phyloP scores from a whole-genome alignment of 2,329 filamentous ascomycete genomes.

The Proliferodiscus dingleyae region DNA sequence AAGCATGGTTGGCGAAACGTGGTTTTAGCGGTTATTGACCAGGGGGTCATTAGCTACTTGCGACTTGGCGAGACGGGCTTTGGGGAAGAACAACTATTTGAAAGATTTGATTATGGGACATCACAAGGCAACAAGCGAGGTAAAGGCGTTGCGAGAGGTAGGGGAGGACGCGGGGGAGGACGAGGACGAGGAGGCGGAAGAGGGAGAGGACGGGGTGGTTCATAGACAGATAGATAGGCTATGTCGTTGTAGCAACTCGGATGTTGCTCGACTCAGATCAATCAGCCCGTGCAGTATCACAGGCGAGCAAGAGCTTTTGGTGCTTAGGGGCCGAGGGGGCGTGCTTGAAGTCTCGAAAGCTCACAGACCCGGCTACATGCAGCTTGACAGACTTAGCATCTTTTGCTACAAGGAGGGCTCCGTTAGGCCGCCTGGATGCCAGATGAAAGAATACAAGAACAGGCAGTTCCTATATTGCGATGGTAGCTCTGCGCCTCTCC shows the following conservation, averaged over 20 bases:
- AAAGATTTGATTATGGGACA: conserved; percentile 45
- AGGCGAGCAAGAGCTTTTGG: neutral
- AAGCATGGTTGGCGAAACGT: conserved; percentile 83
- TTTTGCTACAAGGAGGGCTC: conserved; percentile 8
- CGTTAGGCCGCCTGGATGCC: neutral
- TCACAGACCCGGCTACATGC: conserved; percentile 18
- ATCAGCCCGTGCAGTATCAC: neutral
- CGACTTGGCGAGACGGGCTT: conserved; percentile 77
- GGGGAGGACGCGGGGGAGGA: conserved; percentile 32
- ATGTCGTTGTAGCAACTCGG: neutral
- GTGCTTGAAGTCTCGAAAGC: no score
- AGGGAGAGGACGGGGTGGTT: conserved; percentile 31
- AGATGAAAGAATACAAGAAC: conserved; percentile 1
- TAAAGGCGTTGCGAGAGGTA: conserved; percentile 33
- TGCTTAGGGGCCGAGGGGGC: conserved; percentile 1
- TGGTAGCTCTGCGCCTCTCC: neutral
- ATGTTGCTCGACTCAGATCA: conserved; percentile 4
- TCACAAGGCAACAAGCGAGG: conserved; percentile 35
- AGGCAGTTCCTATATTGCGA: conserved; percentile 6
- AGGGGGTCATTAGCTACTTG: conserved; percentile 85
- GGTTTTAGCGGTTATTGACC: conserved; percentile 81
- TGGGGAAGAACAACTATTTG: conserved; percentile 66
- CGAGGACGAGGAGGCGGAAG: conserved; percentile 31
- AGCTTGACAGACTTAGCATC: conserved; percentile 18
- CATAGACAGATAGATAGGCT: conserved; percentile 12